These are phyloP conservation scores for Rhynchosporium agropyri DNA, from an alignment of 2,329 filamentous ascomycete genomes.

Conservation along the genomic window DNA sequence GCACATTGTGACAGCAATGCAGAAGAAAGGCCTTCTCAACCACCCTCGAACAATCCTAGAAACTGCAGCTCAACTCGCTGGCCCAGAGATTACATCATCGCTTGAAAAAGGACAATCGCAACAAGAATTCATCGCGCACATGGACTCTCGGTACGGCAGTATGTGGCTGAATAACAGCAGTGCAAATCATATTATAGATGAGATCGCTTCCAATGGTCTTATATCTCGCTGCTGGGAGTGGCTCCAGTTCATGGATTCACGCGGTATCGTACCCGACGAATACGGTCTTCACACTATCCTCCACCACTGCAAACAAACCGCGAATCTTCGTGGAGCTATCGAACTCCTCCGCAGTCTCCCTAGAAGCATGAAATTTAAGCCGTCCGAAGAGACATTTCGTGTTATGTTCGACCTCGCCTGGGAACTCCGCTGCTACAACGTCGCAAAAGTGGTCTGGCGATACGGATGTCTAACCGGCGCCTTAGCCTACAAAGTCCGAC, in stretches of 20 bases:
- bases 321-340: slow-evolving; percentile 29
- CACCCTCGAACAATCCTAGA: slow-evolving; percentile 23
- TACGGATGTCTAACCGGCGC: slow-evolving; percentile 48
- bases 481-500: slow-evolving; percentile 37
- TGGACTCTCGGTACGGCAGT: slow-evolving; percentile 43
- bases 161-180: slow-evolving; percentile 45
- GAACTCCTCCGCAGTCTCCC: slow-evolving; percentile 28
- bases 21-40: slow-evolving; percentile 32
- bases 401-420: slow-evolving; percentile 48
- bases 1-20: slow-evolving; percentile 33
- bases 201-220: slow-evolving; percentile 35
- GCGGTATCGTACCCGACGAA: slow-evolving; percentile 25
- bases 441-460: slow-evolving; percentile 50
- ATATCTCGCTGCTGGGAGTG: slow-evolving; percentile 35
- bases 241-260: slow-evolving; percentile 33
- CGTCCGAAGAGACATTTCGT: slow-evolving; percentile 39
- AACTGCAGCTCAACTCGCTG: slow-evolving; percentile 27
- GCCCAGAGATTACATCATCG: slow-evolving; percentile 27
- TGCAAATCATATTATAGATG: slow-evolving; percentile 45
- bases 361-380: slow-evolving; percentile 6
- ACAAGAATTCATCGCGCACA: slow-evolving; percentile 44
- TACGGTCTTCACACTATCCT: slow-evolving; percentile 34
- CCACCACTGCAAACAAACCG: slow-evolving; percentile 28
- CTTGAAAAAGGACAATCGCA: slow-evolving; percentile 41
- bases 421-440: slow-evolving; percentile 45